These are phyloP conservation scores for Pythium dissimile DNA, from an alignment of 352 stramenopile species.

Conservation along the genomic window DNA sequence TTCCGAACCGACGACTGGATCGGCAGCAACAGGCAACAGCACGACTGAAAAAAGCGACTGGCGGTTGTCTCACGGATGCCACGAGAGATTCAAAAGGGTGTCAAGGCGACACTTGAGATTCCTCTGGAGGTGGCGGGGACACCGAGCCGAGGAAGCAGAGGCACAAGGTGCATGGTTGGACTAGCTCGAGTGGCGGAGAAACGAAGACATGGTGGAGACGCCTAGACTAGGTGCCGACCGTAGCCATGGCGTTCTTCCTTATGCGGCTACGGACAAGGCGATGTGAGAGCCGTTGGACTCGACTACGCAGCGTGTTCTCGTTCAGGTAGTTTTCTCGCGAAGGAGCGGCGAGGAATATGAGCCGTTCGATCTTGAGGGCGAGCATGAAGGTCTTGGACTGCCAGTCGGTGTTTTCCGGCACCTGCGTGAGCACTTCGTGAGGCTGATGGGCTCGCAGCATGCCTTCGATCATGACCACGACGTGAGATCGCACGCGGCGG, in stretches of 20 bases:
- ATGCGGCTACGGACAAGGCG: constrained; percentile 57
- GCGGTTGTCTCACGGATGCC: too few relatives aligned
- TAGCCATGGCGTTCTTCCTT: constrained; percentile 50
- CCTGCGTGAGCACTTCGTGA: constrained; percentile 55
- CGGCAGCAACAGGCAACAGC: not conserved
- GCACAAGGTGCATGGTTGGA: not conserved
- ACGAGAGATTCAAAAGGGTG: too few relatives aligned
- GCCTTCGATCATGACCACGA: constrained; percentile 48
- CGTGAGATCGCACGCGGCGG: constrained; percentile 35
- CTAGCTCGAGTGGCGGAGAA: not conserved
- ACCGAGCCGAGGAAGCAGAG: not conserved
- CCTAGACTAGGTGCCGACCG: constrained; percentile 10
- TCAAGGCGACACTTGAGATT: too few relatives aligned
- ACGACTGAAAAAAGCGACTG: not conserved
- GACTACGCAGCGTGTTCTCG: constrained; percentile 42
- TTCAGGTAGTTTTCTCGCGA: constrained; percentile 55
- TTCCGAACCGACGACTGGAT: not conserved
- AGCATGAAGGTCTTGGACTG: constrained; percentile 54
- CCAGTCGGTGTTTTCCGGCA: constrained; percentile 61
- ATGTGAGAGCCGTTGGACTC: constrained; percentile 49
- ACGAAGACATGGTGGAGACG: not conserved
- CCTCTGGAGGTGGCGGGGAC: too few relatives aligned
- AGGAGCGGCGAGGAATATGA: constrained; percentile 59
- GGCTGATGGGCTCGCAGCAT: constrained; percentile 55
- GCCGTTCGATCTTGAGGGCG: constrained; percentile 58